Base-by-base conservation (phyloP, 1,284 basidiomycete species). In the Pseudozyma sp. region DNA sequence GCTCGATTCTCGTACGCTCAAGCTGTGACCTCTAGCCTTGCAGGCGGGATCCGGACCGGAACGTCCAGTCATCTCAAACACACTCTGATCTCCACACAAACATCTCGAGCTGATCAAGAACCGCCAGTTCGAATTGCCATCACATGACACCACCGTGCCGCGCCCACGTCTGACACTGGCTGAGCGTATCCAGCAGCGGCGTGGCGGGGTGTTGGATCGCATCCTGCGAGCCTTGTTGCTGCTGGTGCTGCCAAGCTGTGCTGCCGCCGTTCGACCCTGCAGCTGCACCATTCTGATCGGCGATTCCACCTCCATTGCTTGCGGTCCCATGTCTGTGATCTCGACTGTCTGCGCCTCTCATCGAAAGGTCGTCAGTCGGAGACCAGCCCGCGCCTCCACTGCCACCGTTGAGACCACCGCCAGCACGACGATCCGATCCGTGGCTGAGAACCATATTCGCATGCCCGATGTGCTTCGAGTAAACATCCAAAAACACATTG, bases 371-470 rank as follows among this genome's bases (percentile, higher is more conserved):
- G 35, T 37, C 63, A 1, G 50, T 29, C 5, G 65, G 65, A 19
- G 54, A 57, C 65, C 65, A 68, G 1, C 54, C 37, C 11, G 52
- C 16, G 7, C 48, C 60, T 16, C 48, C 54, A 29, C 37, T 31
- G 29, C 43, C 44, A 42, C 13, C 7, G 39, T 35, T 34, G 35
- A 31, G 39, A 8, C 35, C n/a, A 16, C 49, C 35, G 11, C 49
- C 46, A 43, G 24, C 24, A 24, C 39, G 19, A 10, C 37, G 39
- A 9, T 16, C 30, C 35, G 60, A 34, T 17, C 44, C 42, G 50
- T 69, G 67, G 17, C 60, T 54, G 46, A 69, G 56, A 30, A 69
- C 67, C 67, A 64, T 63, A 19, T 69, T 69, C 8, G 67, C 67
- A 33, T 69, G 67, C 1, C 60, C 67, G 43, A 69, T 69, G 40